Percentiles rank a stretch among this genome's conserved stretches.
phyloP scores from a whole-genome alignment of 1,284 basidiomycete species.

The Boletellus deceptivus region DNA sequence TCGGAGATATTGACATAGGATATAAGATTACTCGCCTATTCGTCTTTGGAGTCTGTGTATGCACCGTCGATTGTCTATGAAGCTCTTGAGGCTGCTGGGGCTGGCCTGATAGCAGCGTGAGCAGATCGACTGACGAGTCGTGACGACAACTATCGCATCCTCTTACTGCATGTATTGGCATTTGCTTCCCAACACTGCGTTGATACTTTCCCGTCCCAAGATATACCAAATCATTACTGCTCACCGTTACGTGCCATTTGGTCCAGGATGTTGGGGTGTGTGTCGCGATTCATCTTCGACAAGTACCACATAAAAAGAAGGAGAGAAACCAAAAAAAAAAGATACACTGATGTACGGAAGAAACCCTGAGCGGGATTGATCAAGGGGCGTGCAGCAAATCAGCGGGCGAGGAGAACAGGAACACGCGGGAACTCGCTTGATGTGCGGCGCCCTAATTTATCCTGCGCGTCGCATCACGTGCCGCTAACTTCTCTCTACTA shows the following conservation, averaged over 20 bases:
- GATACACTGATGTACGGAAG: neutral
- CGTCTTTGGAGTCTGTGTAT: neutral
- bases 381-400: slow-evolving; percentile 12
- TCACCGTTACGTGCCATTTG: slow-evolving; percentile 14
- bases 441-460: slow-evolving; percentile 27
- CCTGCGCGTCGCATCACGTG: slow-evolving; percentile 36
- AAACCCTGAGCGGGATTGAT: slow-evolving; percentile 12
- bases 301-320: neutral
- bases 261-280: slow-evolving; percentile 18
- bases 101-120: slow-evolving; percentile 16
- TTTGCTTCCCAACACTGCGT: slow-evolving; percentile 7
- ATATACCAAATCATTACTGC: slow-evolving; percentile 2
- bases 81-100: slow-evolving; percentile 11
- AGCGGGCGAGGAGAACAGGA: slow-evolving; percentile 20
- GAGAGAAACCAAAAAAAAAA: slow-evolving; percentile 5
- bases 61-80: slow-evolving; percentile 3
- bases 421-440: slow-evolving; percentile 17
- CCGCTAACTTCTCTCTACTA: slow-evolving; percentile 15
- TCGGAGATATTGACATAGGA: slow-evolving; percentile 9
- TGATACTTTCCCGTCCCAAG: neutral
- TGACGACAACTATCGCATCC: neutral
- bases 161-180: slow-evolving; percentile 14
- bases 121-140: neutral
- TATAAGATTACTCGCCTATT: slow-evolving; percentile 10
- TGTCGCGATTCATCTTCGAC: slow-evolving; percentile 28